Evolutionary conservation across 2,329 filamentous ascomycete genomes (phyloP).

Genomic region (Chaetomium strumarium): DNA sequence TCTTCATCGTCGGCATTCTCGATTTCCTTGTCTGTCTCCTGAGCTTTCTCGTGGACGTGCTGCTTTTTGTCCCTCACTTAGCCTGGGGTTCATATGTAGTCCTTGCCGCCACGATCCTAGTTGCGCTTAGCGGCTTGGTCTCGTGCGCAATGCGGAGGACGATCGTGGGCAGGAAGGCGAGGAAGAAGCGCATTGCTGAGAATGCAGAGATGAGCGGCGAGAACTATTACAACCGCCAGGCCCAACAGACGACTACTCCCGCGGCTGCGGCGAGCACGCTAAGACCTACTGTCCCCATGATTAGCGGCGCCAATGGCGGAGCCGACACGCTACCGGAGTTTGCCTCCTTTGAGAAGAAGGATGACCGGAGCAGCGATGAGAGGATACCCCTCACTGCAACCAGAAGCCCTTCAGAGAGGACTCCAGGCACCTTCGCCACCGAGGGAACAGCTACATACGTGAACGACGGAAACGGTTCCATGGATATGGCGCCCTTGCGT

Average conservation of each 20-base stretch:
- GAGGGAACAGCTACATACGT: constrained; percentile 35
- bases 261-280: constrained; percentile 36
- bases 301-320: constrained; percentile 49
- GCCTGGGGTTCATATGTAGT: constrained; percentile 94
- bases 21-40: constrained; percentile 78
- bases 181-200: constrained; percentile 83
- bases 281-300: constrained; percentile 54
- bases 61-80: constrained; percentile 90
- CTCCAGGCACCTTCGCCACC: constrained; percentile 40
- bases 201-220: constrained; percentile 97
- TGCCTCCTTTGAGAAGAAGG: constrained; percentile 61
- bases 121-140: constrained; percentile 74
- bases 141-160: constrained; percentile 94
- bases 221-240: constrained; percentile 76
- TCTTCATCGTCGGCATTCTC: constrained; percentile 82
- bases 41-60: constrained; percentile 86
- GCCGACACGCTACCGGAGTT: constrained; percentile 48
- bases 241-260: constrained; percentile 40
- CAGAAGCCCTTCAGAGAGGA: constrained; percentile 54
- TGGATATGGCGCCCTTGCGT: constrained; percentile 36
- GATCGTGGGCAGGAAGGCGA: constrained; percentile 84
- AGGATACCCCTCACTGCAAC: constrained; percentile 60
- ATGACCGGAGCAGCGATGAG: constrained; percentile 61
- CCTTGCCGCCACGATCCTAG: constrained; percentile 78
- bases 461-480: constrained; percentile 29